A percentile compares a stretch with the other conserved stretches of the same genome.
phyloP scores from a whole-genome alignment of 192 early-diverging fungal species.

The Coemansia sp. region DNA sequence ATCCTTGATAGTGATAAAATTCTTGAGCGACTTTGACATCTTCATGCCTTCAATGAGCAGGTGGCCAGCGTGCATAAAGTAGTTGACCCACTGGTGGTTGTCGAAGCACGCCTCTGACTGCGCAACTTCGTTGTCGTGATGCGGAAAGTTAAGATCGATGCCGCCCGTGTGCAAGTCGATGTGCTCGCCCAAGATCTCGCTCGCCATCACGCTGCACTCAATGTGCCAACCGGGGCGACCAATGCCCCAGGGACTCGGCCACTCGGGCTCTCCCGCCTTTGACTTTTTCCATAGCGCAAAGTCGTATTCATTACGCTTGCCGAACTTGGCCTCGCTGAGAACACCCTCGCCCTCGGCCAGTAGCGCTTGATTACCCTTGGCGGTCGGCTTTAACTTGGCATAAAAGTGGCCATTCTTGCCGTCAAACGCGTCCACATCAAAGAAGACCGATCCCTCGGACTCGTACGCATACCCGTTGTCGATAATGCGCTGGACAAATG shows the following conservation, averaged over 20 bases:
- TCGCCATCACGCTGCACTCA: slow-evolving; percentile 99
- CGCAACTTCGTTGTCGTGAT: slow-evolving; percentile 98
- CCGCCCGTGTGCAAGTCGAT: slow-evolving; percentile 98
- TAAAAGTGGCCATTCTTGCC: slow-evolving; percentile 83
- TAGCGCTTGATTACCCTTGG: slow-evolving; percentile 76
- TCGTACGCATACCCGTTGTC: slow-evolving; percentile 96
- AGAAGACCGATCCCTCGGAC: slow-evolving; percentile 81
- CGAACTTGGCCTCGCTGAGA: slow-evolving; percentile 64
- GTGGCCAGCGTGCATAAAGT: slow-evolving; percentile 97
- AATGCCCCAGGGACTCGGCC: slow-evolving; percentile 89
- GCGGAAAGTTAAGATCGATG: slow-evolving; percentile 94
- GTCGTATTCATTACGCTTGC: slow-evolving; percentile 75
- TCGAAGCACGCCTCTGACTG: slow-evolving; percentile 92
- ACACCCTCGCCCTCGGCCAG: slow-evolving; percentile 89
- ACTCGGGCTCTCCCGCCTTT: slow-evolving; percentile 92
- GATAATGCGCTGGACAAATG: slow-evolving; percentile 89
- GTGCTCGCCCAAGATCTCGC: slow-evolving; percentile 80
- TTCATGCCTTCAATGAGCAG: slow-evolving; percentile 93
- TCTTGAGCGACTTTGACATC: slow-evolving; percentile 99
- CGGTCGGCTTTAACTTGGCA: slow-evolving; percentile 91
- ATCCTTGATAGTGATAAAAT: slow-evolving; percentile 94
- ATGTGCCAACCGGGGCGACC: slow-evolving; percentile 99
- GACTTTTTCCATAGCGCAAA: slow-evolving; percentile 97
- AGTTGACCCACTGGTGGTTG: slow-evolving; percentile 97
- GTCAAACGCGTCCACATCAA: slow-evolving; percentile 86